Conservation (phyloP, 345 rosid species). For the Draba incana region DNA sequence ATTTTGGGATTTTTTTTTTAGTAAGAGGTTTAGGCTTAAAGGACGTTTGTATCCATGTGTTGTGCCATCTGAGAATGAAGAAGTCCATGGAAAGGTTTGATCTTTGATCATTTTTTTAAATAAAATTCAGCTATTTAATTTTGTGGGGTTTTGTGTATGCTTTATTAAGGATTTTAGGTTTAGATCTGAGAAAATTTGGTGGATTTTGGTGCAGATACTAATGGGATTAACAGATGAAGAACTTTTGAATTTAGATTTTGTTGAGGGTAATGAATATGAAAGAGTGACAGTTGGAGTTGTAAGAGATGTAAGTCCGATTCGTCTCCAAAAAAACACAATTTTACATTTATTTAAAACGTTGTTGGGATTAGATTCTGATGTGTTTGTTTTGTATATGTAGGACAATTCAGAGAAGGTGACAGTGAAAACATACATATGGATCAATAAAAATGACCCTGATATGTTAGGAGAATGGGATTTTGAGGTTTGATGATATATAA, state of each 20-base stretch:
- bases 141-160: not conserved
- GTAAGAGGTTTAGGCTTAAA: conserved; percentile 78
- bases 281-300: conserved; percentile 58
- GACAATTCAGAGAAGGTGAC: conserved; percentile 52
- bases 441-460: conserved; percentile 58
- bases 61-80: conserved; percentile 55
- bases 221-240: conserved; percentile 65
- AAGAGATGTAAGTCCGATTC: conserved; percentile 45
- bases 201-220: conserved; percentile 51
- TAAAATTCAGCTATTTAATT: not conserved
- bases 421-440: conserved; percentile 71
- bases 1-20: conserved; percentile 36
- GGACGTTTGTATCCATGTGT: conserved; percentile 96
- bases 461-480: conserved; percentile 89
- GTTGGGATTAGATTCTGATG: not conserved
- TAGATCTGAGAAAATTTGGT: conserved; percentile 7
- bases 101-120: not conserved
- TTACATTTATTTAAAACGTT: not conserved
- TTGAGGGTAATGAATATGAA: conserved; percentile 77
- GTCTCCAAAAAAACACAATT: not conserved
- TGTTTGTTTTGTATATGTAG: conserved; percentile 44
- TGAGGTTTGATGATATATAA: conserved; percentile 49
- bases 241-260: conserved; percentile 56
- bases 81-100: conserved; percentile 63
- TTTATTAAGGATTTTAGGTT: not conserved